Evolutionary conservation across 2,329 filamentous ascomycete species (phyloP), one percentile per base, ranked within the genome.

Genomic region (Allantophomopsis cytisporea): DNA sequence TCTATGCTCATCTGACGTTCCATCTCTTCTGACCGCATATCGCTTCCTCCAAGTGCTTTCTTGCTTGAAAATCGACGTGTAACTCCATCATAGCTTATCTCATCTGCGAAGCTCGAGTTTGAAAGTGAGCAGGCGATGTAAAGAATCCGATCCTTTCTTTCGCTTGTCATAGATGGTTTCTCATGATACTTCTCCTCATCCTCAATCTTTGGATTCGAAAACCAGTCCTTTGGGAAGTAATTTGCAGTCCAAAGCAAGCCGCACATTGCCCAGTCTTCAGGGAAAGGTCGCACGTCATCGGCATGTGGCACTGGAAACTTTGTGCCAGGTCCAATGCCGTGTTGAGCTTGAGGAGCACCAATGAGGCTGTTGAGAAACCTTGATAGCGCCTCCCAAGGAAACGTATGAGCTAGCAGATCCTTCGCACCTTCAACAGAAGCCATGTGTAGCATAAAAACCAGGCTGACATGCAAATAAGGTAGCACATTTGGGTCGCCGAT

Each of bases 261-360:
- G 16, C 50, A 47, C 21, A 54, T 43, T 7, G 49, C 51, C 36
- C 47, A 54, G 13, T 55, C 53, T 31, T 55, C 52, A 1, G 52
- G 50, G 14, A 54, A 49, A 13, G 50, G 49, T 2, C 47, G 44
- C 14, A 47, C 31, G 4, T 50, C 50, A 30, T 51, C 47, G 31
- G 48, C 50, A 31, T 49, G 46, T 2, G 49, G 49, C 5, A 44
- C 28, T 2, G 50, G 50, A 28, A 54, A 50, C 1, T 39, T 30
- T 1, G 43, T 31, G 21, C 30, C 36, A 20, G 51, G 45, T 37
- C 51, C 48, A 10, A 41, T 40, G n/a, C 12, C 30, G 16, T 35
- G 41, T 3, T 30, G 42, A 3, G 30, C 20, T 12, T 31, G 14
- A 38, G 41, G 45, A n/a, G 39, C 35, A 5, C 31, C 32, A 3